Evolutionary conservation across 768 basidiomycete genomes (phyloP), one percentile per base, ranked within the genome.

Genomic region (Psilocybe tampanensis): DNA sequence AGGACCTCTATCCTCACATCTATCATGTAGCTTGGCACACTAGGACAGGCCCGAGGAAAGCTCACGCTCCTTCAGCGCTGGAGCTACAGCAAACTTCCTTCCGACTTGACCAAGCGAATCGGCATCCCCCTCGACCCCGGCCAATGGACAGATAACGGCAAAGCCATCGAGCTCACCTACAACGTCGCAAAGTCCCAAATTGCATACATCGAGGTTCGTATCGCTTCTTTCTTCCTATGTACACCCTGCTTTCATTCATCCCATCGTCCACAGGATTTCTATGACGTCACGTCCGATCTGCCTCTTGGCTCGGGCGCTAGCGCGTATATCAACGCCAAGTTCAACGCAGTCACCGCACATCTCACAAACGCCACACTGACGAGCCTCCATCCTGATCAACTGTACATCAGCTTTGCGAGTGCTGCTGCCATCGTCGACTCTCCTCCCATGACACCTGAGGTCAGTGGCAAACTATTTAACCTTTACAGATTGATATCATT

Each of bases 21-120:
- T 18, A 19, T 24, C 29, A 15, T 47, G 8, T 48, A 82, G 79
- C 70, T 82, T 11, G 78, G 78, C 8, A 81, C 76, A 2, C 72
- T 84, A 6, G 80, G 81, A 2, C 73, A 80, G 66, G 77, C 80
- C 1, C 77, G 83, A 2, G 80, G 80, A 18, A 83, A 82, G 62
- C 70, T 82, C 6, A 78, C 76, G 13, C 75, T 83, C 24, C 74
- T 84, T 33, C 78, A 81, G 54, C 78, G 83, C 6, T 82, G 76
- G 65, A 66, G 70, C 24, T 81, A 77, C 57, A 59, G 70, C 24
- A 69, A 78, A 19, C 72, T 83, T 13, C 75, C 80, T 2, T 34
- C 71, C 0, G 64, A 71, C 4, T 71, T 71, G 22, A 64, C 70
- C 18, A 76, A 76, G 36, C 72, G 74, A 22, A 70, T 79, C 47